Percentiles rank a stretch among this genome's conserved stretches.
Evolutionary conservation across 2,329 filamentous ascomycete genomes (phyloP).

Genomic region (Colletotrichum sp.): DNA sequence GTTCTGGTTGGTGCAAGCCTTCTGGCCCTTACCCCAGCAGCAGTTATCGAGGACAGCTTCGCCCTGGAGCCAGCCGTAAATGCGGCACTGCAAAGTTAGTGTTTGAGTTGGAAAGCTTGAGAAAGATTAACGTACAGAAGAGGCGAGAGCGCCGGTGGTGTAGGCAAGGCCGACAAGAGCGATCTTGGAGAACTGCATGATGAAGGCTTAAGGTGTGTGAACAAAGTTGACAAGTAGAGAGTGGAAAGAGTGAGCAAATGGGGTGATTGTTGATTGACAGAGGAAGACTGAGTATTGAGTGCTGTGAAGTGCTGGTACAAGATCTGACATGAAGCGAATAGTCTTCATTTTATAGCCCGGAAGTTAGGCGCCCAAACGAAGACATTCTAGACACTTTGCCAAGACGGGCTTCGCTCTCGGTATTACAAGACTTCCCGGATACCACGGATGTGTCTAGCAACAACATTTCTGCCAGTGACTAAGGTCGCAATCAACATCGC

Average conservation of each 20-base stretch:
- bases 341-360: neutral
- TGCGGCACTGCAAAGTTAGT: neutral
- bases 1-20: neutral
- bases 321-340: neutral
- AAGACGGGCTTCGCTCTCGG: neutral
- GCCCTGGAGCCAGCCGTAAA: neutral
- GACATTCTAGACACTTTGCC: neutral
- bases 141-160: neutral
- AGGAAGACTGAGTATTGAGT: neutral
- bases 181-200: neutral
- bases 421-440: neutral
- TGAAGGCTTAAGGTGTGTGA: neutral
- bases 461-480: neutral
- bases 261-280: neutral
- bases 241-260: neutral
- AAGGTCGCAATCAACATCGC: neutral
- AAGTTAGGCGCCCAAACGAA: neutral
- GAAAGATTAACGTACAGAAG: neutral
- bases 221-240: neutral
- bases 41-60: neutral
- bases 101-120: neutral
- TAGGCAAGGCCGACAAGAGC: neutral
- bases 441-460: neutral
- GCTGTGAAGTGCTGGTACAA: neutral
- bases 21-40: neutral